Percentiles rank a stretch among this genome's conserved stretches.
These are phyloP conservation scores for Pseudocercospora vitis DNA, from an alignment of 2,329 filamentous ascomycete species.

Conservation along the genomic window DNA sequence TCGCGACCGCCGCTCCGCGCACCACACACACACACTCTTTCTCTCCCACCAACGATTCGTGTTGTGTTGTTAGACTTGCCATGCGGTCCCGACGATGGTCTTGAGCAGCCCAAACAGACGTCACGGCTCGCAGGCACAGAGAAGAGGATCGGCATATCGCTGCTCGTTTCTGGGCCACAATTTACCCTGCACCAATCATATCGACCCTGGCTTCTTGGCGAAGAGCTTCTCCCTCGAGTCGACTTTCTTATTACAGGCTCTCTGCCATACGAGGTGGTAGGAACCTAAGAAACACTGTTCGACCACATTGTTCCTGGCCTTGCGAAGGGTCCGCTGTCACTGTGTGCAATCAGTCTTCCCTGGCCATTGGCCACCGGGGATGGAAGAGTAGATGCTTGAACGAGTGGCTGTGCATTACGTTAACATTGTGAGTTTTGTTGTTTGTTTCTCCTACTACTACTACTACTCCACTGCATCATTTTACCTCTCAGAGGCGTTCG, in stretches of 20 bases:
- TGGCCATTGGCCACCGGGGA: background rate
- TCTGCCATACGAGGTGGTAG: too few relatives aligned
- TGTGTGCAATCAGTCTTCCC: background rate
- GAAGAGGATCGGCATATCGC: background rate
- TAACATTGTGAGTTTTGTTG: background rate
- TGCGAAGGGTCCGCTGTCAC: constrained; percentile 2
- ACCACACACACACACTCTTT: background rate
- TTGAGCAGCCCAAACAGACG: background rate
- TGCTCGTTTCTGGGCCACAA: background rate
- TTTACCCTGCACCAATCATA: constrained; percentile 2
- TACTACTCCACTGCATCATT: too few relatives aligned
- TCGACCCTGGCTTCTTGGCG: background rate
- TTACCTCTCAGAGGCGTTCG: too few relatives aligned
- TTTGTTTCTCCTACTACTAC: background rate
- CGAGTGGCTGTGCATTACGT: background rate
- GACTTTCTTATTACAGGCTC: background rate
- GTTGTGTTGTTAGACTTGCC: background rate
- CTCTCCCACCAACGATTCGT: background rate
- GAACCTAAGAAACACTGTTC: background rate
- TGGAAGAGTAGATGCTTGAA: background rate
- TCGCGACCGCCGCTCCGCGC: background rate
- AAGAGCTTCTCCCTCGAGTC: background rate
- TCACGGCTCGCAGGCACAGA: background rate
- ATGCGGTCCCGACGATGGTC: background rate
- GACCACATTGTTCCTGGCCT: background rate